Base-by-base conservation (phyloP, 805 yeast species). In the Wickerhamomyces alni region DNA sequence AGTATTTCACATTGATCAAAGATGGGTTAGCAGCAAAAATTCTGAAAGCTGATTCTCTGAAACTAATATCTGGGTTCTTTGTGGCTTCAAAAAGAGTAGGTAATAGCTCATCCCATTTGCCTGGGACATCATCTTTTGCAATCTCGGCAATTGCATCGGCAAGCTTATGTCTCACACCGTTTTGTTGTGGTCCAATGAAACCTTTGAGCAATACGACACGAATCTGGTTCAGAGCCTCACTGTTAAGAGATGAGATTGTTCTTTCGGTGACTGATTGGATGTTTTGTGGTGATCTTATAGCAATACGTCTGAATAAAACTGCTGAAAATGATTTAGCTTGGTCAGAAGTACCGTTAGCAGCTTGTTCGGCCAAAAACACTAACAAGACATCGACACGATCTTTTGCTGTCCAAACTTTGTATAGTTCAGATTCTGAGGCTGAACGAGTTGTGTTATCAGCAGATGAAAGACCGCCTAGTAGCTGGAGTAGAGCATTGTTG, bases 101-200 rank as follows among this genome's bases (percentile, higher is more conserved):
- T 29, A 88, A 63, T 36, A 84, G 72, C 31, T 86, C 89, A 13
- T 81, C 76, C 99, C 99, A 91, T 5, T 68, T 61, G 5, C 70
- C 72, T 17, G 67, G 69, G 35, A 67, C 59, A 12, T 75, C 80
- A 42, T 78, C 82, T 52, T 81, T 80, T 2, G 96, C 94, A 34
- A 91, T 77, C 62, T 89, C 98, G 1, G 97, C 86, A 35, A 93
- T 82, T 8, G 95, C 95, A 67, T 93, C 99, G 2, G 96, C 81
- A 36, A 93, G 67, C 57, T 91, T 93, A 61, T 91, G 96, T 58
- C 97, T 80, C 25, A 87, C 87, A 46, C 75, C 77, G 45, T 77
- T 77, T n/a, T 83, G 66, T 57, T 82, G 87, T 43, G 72, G 80
- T 10, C 77, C 59, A 3, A 75, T 58, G 52, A 91, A 87, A 13